Evolutionary conservation across 2,329 filamentous ascomycete species (phyloP), one percentile per base, ranked within the genome.

Genomic region (Diaporthe aspalathi): DNA sequence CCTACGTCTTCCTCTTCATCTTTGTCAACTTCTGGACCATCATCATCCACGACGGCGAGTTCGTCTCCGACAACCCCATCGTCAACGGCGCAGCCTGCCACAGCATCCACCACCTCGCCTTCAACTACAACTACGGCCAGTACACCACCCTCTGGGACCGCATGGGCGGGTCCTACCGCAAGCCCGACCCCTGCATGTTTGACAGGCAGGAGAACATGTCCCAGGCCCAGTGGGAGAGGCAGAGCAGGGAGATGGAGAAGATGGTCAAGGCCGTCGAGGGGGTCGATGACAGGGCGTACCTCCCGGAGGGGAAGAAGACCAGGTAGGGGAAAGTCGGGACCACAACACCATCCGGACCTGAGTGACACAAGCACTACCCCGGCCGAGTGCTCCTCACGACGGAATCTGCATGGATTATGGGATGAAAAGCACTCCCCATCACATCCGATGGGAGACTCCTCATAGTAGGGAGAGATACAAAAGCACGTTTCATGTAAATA

Each of bases 1-100:
- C 94, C 38, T 97, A 95, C 78, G 91, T 98, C 66, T 87, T 87
- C 16, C 90, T 97, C 47, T 98, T 98, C 83, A 85, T 92, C 76
- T 97, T 97, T 80, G 93, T 98, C 85, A 97, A 98, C 84, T 90
- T 98, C 82, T 98, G 95, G 95, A 97, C 95, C 49, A 94, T 98
- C 77, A 88, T 98, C 84, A 98, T 98, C 78, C 91, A 98, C 82
- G 95, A 98, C 78, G 95, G 95, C 78, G 95, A 98, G 84, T 98
- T 97, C 80, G 89, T 97, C 20, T 92, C 94, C 78, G 93, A 98
- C 83, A 94, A 92, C 78, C 92, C 94, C n/a, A 82, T 98, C 76
- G 90, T 98, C 83, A 98, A 98, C 80, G 95, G 95, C 66, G 94
- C 95, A 16, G 95, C 95, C 35, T 98, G 95, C 86, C 95, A 98